phyloP scores from a whole-genome alignment of 306 rosid genomes.

The Albizia julibrissin region DNA sequence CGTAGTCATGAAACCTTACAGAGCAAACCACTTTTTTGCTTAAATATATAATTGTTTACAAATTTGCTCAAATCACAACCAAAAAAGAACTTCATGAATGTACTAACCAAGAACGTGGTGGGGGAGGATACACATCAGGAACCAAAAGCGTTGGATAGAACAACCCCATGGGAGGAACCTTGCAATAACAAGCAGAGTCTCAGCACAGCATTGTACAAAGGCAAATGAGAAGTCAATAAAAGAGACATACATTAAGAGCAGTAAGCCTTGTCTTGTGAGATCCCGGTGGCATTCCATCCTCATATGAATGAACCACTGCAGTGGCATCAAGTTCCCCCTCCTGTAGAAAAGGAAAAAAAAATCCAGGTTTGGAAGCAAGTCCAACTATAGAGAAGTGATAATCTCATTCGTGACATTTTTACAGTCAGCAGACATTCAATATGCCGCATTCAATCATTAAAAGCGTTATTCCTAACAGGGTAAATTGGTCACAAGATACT shows the following conservation, averaged over 20 bases:
- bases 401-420: background rate
- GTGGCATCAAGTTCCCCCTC: slow-evolving; percentile 79
- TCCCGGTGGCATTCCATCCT: slow-evolving; percentile 65
- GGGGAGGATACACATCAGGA: slow-evolving; percentile 92
- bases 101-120: slow-evolving; percentile 90
- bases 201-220: slow-evolving; percentile 23
- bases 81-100: slow-evolving; percentile 26
- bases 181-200: slow-evolving; percentile 11
- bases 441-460: background rate
- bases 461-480: background rate
- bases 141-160: slow-evolving; percentile 85
- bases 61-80: slow-evolving; percentile 22
- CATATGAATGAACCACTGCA: slow-evolving; percentile 87
- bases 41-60: slow-evolving; percentile 13
- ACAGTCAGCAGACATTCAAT: slow-evolving; percentile 12
- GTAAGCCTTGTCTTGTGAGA: slow-evolving; percentile 87
- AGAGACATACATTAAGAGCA: slow-evolving; percentile 72
- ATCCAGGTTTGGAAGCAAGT: slow-evolving; percentile 31
- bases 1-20: slow-evolving; percentile 79
- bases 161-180: slow-evolving; percentile 99
- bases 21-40: slow-evolving; percentile 16
- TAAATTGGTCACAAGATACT: background rate
- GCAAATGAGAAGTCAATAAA: slow-evolving; percentile 23
- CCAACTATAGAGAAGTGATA: background rate
- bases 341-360: slow-evolving; percentile 44